phyloP scores from a whole-genome alignment of 345 rosid species.

The Pistacia integerrima region DNA sequence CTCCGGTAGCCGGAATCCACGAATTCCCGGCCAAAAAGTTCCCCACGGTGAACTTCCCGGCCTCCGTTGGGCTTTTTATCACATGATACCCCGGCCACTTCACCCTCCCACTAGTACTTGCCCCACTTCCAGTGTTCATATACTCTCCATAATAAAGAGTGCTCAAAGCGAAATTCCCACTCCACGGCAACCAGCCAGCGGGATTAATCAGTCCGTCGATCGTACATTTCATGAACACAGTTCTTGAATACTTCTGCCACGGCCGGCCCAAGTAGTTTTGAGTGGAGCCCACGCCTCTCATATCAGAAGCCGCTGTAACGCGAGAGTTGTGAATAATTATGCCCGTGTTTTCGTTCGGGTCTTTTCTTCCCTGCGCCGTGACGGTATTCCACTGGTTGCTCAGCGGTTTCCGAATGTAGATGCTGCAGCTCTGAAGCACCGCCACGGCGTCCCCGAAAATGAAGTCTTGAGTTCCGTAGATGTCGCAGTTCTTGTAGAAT shows the following conservation, averaged over 20 bases:
- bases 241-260: constrained; percentile 81
- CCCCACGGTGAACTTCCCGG: constrained; percentile 67
- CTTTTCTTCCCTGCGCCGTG: constrained; percentile 74
- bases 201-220: constrained; percentile 54
- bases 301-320: constrained; percentile 49
- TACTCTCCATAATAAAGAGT: constrained; percentile 87
- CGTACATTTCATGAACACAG: constrained; percentile 60
- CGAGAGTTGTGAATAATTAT: constrained; percentile 68
- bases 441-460: constrained; percentile 75
- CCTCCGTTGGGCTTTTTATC: constrained; percentile 43
- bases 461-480: constrained; percentile 80
- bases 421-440: constrained; percentile 64
- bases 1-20: constrained; percentile 80
- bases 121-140: constrained; percentile 69
- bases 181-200: constrained; percentile 83
- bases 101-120: constrained; percentile 60
- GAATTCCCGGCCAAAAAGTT: constrained; percentile 59
- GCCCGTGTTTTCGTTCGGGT: constrained; percentile 79
- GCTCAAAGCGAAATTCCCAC: constrained; percentile 61
- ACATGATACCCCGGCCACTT: constrained; percentile 73
- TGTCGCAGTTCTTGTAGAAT: constrained; percentile 75
- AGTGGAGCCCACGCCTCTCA: constrained; percentile 36
- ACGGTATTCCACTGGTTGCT: constrained; percentile 57
- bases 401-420: constrained; percentile 57
- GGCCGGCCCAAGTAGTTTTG: constrained; percentile 77